Percentiles rank a stretch among this genome's conserved stretches.
Evolutionary conservation across 2,329 filamentous ascomycete genomes (phyloP).

Genomic region (Teratosphaeria gauchensis): DNA sequence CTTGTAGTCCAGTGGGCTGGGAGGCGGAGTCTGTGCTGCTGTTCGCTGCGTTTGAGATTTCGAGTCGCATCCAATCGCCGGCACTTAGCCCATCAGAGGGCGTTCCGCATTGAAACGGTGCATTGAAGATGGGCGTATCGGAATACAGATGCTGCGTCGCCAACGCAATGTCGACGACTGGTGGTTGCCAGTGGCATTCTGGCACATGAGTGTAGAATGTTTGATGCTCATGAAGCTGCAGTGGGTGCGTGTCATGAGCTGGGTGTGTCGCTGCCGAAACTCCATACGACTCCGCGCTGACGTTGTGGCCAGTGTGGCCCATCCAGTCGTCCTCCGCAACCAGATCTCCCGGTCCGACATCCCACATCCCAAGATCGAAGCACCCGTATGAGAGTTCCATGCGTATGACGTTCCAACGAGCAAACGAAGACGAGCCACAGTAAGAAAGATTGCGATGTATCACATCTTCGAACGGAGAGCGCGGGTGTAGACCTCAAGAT

Average conservation of each 20-base stretch:
- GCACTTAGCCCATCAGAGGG: neutral
- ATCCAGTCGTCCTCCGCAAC: conserved; percentile 4
- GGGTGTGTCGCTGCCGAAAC: neutral
- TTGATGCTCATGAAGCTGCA: neutral
- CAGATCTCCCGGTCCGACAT: neutral
- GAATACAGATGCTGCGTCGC: neutral
- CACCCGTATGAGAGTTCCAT: conserved; percentile 1
- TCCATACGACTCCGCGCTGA: neutral
- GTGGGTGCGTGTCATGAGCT: conserved; percentile 1
- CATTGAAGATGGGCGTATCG: neutral
- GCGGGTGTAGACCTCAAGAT: neutral
- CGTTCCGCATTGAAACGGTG: neutral
- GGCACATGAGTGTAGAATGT: neutral
- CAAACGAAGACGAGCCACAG: neutral
- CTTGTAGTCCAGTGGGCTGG: neutral
- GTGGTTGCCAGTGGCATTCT: neutral
- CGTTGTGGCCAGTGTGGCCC: neutral
- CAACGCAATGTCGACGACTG: neutral
- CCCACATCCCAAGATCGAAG: conserved; percentile 1
- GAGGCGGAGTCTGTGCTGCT: neutral
- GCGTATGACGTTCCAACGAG: neutral
- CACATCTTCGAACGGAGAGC: neutral
- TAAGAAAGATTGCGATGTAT: neutral
- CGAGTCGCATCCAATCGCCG: neutral
- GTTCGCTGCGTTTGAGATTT: neutral